Evolutionary conservation across 2,329 filamentous ascomycete species (phyloP), one percentile per base, ranked within the genome.

Genomic region (Ceratocystis papillata): DNA sequence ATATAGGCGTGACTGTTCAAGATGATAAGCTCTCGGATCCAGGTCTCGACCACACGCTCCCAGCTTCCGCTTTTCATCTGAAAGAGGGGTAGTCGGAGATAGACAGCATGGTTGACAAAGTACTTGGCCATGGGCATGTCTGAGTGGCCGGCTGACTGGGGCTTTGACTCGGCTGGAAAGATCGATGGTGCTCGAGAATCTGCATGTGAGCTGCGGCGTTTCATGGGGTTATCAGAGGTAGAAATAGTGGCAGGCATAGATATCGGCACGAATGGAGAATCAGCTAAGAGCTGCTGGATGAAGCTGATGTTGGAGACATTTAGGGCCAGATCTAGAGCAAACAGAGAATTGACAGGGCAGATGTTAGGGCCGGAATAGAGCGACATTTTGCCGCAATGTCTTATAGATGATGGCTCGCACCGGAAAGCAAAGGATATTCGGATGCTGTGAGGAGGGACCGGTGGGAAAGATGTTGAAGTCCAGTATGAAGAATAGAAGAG

Each of bases 231-330:
- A 30, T 37, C 25, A 30, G 17, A 7, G 6, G 25, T n/a, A 7
- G 55, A 12, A 30, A 4, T 28, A n/a, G 37, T 41, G 37, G 8
- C 10, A 41, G 37, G 10, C 3, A 41, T 41, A 15, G 37, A 41
- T 41, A 15, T 15, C 10, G 10, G 37, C 37, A 41, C 3, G 37
- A 41, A 4, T 15, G 37, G 8, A 41, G 12, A 30, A 17, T 59
- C 28, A 10, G 3, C 8, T 3, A 25, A n/a, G 55, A 59, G 25
- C 5, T n/a, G 55, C 30, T 37, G 20, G 28, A 59, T 25, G n/a
- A 59, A 30, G n/a, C n/a, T n/a, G 55, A 59, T 59, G 33, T 59
- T 59, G 1, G 55, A 59, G 28, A 59, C 55, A 59, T 59, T 59
- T 6, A 59, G 55, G 17, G 55, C 55, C 3, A 59, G 55, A 20